Base-by-base conservation (phyloP, 2,329 filamentous ascomycete genomes). In the Nothomitra cinnamomea region DNA sequence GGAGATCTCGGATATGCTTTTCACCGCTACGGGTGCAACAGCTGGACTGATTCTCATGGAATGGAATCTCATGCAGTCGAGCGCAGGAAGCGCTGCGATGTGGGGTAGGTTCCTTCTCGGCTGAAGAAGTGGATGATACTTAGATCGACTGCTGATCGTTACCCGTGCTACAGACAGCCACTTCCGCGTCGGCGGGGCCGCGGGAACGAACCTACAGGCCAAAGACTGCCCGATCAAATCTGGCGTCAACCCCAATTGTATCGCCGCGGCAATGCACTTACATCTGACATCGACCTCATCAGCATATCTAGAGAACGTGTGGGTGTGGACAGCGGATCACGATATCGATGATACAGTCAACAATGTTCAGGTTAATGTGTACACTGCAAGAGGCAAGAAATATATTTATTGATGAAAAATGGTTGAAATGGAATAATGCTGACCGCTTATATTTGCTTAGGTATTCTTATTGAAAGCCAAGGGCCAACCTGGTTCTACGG, bases 331-430 rank as follows among this genome's bases (percentile, higher is more conserved):
- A 5, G 41, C 41, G 8, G 41, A 45, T 24, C 41, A 45, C 13
- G 41, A 45, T 13, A 4, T 45, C 8, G 41, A 45, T 13, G 28
- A 5, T 4, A 32, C 28, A 32, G 5, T 62, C 78, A 85, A 66
- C 78, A 70, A n/a, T n/a, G n/a, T n/a, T 56, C 78, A 81, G 62
- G 78, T 80, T 60, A 75, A 82, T 64, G 80, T 95, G 62, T 95
- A 84, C 77, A 94, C 86, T 65, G 87, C 87, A 48, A 85, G 88
- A 57, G 89, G 87, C 61, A 77, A 52, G 94, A 88, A 88, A 69
- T 92, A 24, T 69, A 64, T 25, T 22, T 50, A 10, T 7, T n/a
- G 5, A 5, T 45, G 17, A 4, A 19, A 19, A 8, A 19, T n/a
- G n/a, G n/a, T n/a, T n/a, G n/a, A n/a, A n/a, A n/a, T n/a, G n/a